These are phyloP conservation scores for Apiotrichum gamsii DNA, from an alignment of 1,284 basidiomycete species.

Conservation along the genomic window DNA sequence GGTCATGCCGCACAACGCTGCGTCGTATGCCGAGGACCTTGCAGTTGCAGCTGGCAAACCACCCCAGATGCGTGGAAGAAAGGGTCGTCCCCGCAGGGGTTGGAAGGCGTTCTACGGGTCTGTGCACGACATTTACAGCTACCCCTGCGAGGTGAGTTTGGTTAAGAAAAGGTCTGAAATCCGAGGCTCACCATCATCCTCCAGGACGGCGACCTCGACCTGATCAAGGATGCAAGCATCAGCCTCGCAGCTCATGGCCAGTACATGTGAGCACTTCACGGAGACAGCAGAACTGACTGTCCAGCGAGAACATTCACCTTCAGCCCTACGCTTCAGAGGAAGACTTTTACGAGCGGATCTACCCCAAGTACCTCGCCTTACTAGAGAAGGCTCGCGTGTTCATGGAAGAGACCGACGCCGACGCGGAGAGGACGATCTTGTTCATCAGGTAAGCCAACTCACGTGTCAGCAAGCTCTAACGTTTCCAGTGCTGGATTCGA, in stretches of 20 bases:
- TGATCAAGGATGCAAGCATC: conserved; percentile 78
- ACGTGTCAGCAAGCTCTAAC: no score
- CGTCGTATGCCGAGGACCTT: conserved; percentile 63
- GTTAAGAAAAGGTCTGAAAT: conserved; percentile 1
- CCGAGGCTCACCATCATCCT: no score
- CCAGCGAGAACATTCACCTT: conserved; percentile 76
- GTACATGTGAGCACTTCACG: conserved; percentile 55
- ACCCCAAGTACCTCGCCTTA: conserved; percentile 64
- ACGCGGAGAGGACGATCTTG: conserved; percentile 66
- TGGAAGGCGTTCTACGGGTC: conserved; percentile 79
- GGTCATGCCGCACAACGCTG: conserved; percentile 85
- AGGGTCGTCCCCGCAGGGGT: conserved; percentile 49
- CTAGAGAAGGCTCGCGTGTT: conserved; percentile 70
- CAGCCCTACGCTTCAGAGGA: conserved; percentile 64
- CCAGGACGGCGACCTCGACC: conserved; percentile 71
- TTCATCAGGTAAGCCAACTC: conserved; percentile 64
- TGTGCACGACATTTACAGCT: conserved; percentile 80
- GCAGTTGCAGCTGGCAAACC: conserved; percentile 51
- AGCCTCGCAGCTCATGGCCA: conserved; percentile 80
- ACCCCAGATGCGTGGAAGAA: conserved; percentile 35
- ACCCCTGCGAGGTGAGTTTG: conserved; percentile 72
- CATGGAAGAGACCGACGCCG: conserved; percentile 59
- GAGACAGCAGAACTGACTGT: not conserved
- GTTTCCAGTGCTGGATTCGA: conserved; percentile 71
- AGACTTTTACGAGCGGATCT: conserved; percentile 72